Evolutionary conservation across 2,329 filamentous ascomycete genomes (phyloP), one percentile per base, ranked within the genome.

Genomic region (Exophiala sp.): DNA sequence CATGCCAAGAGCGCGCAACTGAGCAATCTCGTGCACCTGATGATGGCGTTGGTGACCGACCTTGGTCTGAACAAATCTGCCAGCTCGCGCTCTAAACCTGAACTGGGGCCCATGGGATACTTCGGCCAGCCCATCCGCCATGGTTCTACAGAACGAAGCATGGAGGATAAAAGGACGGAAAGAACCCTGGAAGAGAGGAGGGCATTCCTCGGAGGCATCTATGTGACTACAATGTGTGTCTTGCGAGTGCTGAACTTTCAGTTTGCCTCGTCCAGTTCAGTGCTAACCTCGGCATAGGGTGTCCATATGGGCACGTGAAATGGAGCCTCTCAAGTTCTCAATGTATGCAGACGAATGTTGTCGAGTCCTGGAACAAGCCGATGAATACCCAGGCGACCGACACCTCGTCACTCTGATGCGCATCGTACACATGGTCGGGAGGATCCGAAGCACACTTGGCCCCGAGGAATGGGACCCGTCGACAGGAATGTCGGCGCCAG

Each of bases 331-430:
- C 63, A 70, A 67, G n/a, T 80, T 74, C 44, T 75, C 75, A 0
- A 65, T 66, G 3, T 80, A 81, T 47, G 67, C 78, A 1, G 70
- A 77, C 9, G 70, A 75, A 45, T 80, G 77, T 43, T 60, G 79
- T 3, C 63, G 63, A 2, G 66, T 73, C 2, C 62, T 81, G 0
- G 68, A 77, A 18, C 60, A 68, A 0, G 61, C 63, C 0, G 58
- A 58, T 4, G 77, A 80, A 46, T 72, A 68, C 46, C 66, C 73
- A 6, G 72, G 70, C 0, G 79, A 82, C 43, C 49, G 61, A 0
- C 65, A 69, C 1, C 65, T 79, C 1, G 66, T 75, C 0, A 27
- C 10, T 10, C 5, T 27, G 24, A 27, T 27, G 6, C 24, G 24
- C 24, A 27, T 27, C 24, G 10, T 27, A 10, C 6, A 10, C 24